Conservation (phyloP, 306 rosid species). For the Dryas alaskensis region DNA sequence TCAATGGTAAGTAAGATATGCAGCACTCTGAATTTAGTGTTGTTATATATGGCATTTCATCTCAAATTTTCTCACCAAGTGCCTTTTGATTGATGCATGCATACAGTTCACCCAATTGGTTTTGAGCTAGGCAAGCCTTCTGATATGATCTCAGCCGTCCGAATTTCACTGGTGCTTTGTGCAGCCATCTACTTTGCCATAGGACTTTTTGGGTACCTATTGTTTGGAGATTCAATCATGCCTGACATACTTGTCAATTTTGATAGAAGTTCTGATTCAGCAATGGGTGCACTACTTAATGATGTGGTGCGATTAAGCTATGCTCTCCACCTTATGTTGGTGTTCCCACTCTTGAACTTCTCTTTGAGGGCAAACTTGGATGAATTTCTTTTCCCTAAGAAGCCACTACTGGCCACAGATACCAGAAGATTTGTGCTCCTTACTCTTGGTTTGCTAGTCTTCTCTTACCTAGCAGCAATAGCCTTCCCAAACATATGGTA, state of each 20-base stretch:
- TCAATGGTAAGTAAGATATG: conserved; percentile 49
- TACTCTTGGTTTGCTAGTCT: conserved; percentile 46
- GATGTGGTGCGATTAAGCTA: conserved; percentile 74
- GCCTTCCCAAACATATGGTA: conserved; percentile 89
- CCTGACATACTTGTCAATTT: conserved; percentile 81
- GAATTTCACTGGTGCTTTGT: conserved; percentile 66
- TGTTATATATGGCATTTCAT: no score
- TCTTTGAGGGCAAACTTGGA: conserved; percentile 77
- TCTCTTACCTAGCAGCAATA: conserved; percentile 75
- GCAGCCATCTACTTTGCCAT: conserved; percentile 59
- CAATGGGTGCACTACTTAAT: conserved; percentile 59
- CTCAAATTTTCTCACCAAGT: background rate
- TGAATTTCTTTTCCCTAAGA: conserved; percentile 67
- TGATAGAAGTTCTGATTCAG: conserved; percentile 55
- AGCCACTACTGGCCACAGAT: conserved; percentile 51
- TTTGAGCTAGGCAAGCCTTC: conserved; percentile 72
- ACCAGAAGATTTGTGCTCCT: conserved; percentile 65
- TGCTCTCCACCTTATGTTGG: conserved; percentile 83
- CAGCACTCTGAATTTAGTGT: no score
- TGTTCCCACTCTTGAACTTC: conserved; percentile 80
- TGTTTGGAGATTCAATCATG: conserved; percentile 78
- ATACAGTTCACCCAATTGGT: conserved; percentile 89
- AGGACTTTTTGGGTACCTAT: conserved; percentile 82
- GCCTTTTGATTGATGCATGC: background rate
- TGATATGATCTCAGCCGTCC: conserved; percentile 64